phyloP scores from a whole-genome alignment of 768 basidiomycete species.

The Calocybe gangraenosa region DNA sequence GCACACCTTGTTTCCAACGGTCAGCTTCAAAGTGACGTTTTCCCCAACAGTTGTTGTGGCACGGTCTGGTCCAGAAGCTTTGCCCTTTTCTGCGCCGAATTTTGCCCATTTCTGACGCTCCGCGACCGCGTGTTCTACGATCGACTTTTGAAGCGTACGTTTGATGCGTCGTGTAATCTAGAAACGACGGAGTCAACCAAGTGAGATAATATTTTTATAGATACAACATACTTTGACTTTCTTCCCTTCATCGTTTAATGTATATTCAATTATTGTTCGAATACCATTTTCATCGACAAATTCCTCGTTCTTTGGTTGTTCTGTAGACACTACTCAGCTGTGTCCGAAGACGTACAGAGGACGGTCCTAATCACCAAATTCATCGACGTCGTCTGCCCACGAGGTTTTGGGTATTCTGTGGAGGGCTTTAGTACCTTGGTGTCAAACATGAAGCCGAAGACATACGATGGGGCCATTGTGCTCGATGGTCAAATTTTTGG shows the following conservation, averaged over 20 bases:
- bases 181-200: neutral
- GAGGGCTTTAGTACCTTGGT: neutral
- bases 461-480: constrained; percentile 31
- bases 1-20: constrained; percentile 57
- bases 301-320: constrained; percentile 60
- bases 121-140: constrained; percentile 93
- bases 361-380: constrained; percentile 52
- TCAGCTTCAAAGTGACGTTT: constrained; percentile 43
- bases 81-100: constrained; percentile 90
- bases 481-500: constrained; percentile 2
- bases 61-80: constrained; percentile 82
- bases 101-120: constrained; percentile 92
- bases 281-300: constrained; percentile 84
- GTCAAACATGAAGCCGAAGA: constrained; percentile 1
- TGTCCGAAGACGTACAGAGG: neutral
- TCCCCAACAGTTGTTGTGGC: constrained; percentile 91
- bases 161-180: constrained; percentile 86
- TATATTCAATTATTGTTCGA: constrained; percentile 78
- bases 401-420: constrained; percentile 58
- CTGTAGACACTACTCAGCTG: constrained; percentile 17
- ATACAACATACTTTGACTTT: constrained; percentile 76
- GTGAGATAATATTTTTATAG: neutral
- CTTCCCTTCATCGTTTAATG: constrained; percentile 87
- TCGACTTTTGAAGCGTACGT: constrained; percentile 81
- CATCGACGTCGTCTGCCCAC: constrained; percentile 88